Base-by-base conservation (phyloP, 805 yeast species). In the Lipomyces sp. region DNA sequence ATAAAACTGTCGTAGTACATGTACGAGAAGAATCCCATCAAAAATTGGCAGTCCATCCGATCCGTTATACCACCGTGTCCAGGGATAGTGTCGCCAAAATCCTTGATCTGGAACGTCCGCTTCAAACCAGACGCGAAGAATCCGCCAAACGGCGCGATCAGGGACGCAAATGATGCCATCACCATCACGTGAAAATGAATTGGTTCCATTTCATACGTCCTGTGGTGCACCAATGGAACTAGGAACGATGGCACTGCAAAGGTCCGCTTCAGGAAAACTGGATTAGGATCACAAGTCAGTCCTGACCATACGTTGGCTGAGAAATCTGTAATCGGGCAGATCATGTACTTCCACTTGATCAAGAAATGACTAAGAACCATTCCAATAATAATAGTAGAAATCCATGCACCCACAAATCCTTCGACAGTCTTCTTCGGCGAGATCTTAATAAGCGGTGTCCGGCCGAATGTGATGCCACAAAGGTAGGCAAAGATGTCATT, bases 11-110 rank as follows among this genome's bases (percentile, higher is more conserved):
- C 97, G 78, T 88, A 93, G 80, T 95, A 95, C 71, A 95, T 82
- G 76, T 92, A 93, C 42, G 95, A 85, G 76, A 95, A 95, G 51
- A 96, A 90, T 11, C 99, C 99, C 98, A 95, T 95, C 73, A 95
- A 82, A 76, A 94, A 95, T 80, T 95, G 98, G 80, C 99, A 95
- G 80, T 95, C 99, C 82, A 95, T 88, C 80, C 99, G 86, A 77
- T 95, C 99, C 33, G 98, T 93, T 72, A 95, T 88, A 72, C 99
- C 99, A 70, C 99, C 99, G 76, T 95, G 99, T 39, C 99, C 99
- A 15, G 99, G 99, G 72, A 95, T 95, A 8, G 98, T 94, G 75
- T 94, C 96, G 72, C 98, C 99, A 75, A 95, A 95, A 79, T 95
- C 99, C 80, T 95, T 95, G 63, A 93, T 92, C 75, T 94, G 90